phyloP scores from a whole-genome alignment of 1,139 yeast species.

The Wickerhamomyces sp. region DNA sequence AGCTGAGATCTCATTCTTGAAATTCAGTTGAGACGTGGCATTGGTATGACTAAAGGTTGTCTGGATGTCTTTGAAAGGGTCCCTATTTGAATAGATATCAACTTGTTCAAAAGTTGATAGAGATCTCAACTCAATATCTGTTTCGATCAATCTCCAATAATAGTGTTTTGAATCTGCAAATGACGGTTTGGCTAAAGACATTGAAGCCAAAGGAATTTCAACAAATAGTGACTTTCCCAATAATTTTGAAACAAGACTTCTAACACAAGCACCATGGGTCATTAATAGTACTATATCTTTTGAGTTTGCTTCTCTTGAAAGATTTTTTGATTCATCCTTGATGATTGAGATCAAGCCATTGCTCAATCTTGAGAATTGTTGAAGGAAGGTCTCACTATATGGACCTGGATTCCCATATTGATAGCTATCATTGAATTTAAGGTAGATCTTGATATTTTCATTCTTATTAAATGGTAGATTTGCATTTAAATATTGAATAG shows the following conservation, averaged over 20 bases:
- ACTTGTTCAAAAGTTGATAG: constrained; percentile 8
- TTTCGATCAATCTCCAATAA: constrained; percentile 20
- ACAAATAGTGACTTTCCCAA: constrained; percentile 20
- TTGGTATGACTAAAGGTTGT: constrained; percentile 15
- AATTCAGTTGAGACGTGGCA: constrained; percentile 12
- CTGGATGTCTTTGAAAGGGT: constrained; percentile 22
- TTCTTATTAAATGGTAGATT: constrained; percentile 19
- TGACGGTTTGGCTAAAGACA: constrained; percentile 20
- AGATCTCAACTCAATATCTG: constrained; percentile 19
- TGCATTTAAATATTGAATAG: constrained; percentile 30
- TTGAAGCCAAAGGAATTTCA: constrained; percentile 24
- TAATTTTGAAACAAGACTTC: constrained; percentile 21
- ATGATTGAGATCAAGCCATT: constrained; percentile 21
- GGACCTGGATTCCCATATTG: constrained; percentile 23
- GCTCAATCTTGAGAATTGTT: constrained; percentile 19
- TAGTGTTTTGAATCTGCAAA: constrained; percentile 6
- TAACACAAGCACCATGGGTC: constrained; percentile 26
- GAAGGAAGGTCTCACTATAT: constrained; percentile 19
- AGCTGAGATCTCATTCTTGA: constrained; percentile 12
- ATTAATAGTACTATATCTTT: constrained; percentile 19
- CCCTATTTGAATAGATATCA: constrained; percentile 16
- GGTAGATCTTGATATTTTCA: constrained; percentile 11
- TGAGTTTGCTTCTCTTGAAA: constrained; percentile 7
- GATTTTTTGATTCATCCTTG: constrained; percentile 8
- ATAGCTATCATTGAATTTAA: constrained; percentile 18